Evolutionary conservation across 495 filamentous ascomycete species (phyloP).

Genomic region (Aspergillus olivimuriae): DNA sequence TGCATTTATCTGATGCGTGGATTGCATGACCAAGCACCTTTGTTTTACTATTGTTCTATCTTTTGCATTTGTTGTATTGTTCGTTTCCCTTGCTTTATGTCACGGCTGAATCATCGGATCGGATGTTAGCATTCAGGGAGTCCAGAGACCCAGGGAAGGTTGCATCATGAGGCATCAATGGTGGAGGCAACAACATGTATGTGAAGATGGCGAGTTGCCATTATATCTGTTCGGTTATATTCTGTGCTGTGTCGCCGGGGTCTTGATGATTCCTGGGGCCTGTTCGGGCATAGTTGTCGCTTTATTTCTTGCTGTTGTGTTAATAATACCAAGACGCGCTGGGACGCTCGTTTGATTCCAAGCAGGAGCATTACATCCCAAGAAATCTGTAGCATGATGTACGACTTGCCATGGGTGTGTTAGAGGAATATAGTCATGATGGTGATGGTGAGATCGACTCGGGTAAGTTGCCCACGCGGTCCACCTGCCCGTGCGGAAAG

Average conservation of each 20-base stretch:
- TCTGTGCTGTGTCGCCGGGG: background rate
- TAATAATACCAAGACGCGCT: slow-evolving; percentile 12
- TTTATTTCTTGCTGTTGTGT: slow-evolving; percentile 9
- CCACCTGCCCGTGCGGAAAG: slow-evolving; percentile 14
- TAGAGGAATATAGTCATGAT: background rate
- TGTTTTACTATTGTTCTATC: background rate
- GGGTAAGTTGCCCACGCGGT: slow-evolving; percentile 8
- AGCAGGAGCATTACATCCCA: too few relatives aligned
- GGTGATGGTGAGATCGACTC: background rate
- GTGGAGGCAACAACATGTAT: slow-evolving; percentile 12
- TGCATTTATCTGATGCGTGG: slow-evolving; percentile 9
- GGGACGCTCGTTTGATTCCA: slow-evolving; percentile 13
- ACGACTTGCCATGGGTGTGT: too few relatives aligned
- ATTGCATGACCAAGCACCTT: slow-evolving; percentile 10
- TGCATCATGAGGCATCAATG: slow-evolving; percentile 19
- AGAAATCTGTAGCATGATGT: too few relatives aligned
- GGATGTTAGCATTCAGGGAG: slow-evolving; percentile 19
- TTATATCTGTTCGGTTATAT: background rate
- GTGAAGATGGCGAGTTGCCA: background rate
- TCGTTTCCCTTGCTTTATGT: slow-evolving; percentile 4
- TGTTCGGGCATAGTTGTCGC: slow-evolving; percentile 4
- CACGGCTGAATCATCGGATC: slow-evolving; percentile 9
- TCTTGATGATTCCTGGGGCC: slow-evolving; percentile 5
- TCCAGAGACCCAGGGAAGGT: slow-evolving; percentile 12
- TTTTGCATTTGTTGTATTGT: slow-evolving; percentile 3